Conservation (phyloP, 2,329 filamentous ascomycete species). For the Cercospora beticola region DNA sequence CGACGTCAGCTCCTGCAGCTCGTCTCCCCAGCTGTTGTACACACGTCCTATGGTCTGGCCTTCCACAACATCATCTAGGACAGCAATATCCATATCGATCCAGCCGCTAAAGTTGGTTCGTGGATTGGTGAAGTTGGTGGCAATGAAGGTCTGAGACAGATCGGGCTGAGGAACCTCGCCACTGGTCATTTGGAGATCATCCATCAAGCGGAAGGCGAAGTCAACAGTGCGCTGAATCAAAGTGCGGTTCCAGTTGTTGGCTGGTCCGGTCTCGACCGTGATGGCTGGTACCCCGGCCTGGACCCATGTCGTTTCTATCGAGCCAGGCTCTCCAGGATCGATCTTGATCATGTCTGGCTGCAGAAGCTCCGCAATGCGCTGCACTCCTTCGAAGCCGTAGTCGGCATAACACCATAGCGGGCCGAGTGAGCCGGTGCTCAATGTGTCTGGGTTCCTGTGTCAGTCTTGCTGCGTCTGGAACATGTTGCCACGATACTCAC, state of each 20-base stretch:
- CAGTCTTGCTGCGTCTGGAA: neutral
- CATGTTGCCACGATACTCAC: slow-evolving; percentile 12
- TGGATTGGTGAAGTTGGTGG: slow-evolving; percentile 36
- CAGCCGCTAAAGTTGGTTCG: slow-evolving; percentile 36
- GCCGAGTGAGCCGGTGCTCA: slow-evolving; percentile 40
- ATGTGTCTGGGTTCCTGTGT: slow-evolving; percentile 31
- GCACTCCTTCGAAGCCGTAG: slow-evolving; percentile 40
- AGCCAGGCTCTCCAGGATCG: slow-evolving; percentile 42
- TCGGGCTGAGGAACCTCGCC: slow-evolving; percentile 10
- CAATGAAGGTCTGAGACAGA: slow-evolving; percentile 31
- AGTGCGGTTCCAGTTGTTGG: slow-evolving; percentile 41
- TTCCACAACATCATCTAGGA: slow-evolving; percentile 39
- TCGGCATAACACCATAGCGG: slow-evolving; percentile 45
- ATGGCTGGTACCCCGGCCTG: slow-evolving; percentile 39
- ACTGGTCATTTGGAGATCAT: slow-evolving; percentile 30
- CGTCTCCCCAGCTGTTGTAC: slow-evolving; percentile 40
- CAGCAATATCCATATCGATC: slow-evolving; percentile 31
- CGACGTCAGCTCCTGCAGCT: slow-evolving; percentile 39
- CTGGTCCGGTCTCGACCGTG: slow-evolving; percentile 42
- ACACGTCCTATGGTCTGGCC: slow-evolving; percentile 41
- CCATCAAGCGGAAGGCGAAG: slow-evolving; percentile 34
- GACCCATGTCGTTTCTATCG: slow-evolving; percentile 43
- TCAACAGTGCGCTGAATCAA: slow-evolving; percentile 40
- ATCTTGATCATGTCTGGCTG: slow-evolving; percentile 44
- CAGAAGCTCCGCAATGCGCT: slow-evolving; percentile 42